A percentile compares a stretch with the other conserved stretches of the same genome.
phyloP scores from a whole-genome alignment of 768 basidiomycete genomes.

The Boletus bicolor region DNA sequence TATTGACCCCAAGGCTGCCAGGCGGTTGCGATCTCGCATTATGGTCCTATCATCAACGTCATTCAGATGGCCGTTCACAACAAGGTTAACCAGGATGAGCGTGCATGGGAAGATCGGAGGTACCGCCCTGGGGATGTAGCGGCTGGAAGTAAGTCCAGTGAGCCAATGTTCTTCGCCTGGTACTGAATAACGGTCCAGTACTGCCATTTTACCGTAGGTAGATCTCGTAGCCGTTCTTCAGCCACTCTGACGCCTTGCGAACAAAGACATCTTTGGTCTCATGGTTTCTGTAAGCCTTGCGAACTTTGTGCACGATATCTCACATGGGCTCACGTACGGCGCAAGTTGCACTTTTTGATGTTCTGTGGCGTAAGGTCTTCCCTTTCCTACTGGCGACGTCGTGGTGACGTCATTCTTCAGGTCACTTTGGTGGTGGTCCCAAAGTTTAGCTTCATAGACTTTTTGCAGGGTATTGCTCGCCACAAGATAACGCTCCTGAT shows the following conservation, averaged over 20 bases:
- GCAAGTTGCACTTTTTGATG: conserved; percentile 50
- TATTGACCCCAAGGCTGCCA: conserved; percentile 17
- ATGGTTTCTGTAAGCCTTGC: conserved; percentile 46
- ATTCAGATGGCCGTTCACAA: conserved; percentile 57
- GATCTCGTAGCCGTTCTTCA: conserved; percentile 2
- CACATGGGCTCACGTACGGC: conserved; percentile 4
- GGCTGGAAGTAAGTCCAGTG: conserved; percentile 47
- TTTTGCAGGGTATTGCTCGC: conserved; percentile 57
- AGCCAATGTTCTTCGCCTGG: not conserved
- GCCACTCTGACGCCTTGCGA: conserved; percentile 11
- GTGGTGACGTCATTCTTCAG: conserved; percentile 29
- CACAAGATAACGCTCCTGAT: conserved; percentile 56
- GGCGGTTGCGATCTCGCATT: conserved; percentile 70
- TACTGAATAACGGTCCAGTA: conserved; percentile 34
- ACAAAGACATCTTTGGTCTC: conserved; percentile 57
- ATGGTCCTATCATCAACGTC: conserved; percentile 59
- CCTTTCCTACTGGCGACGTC: not conserved
- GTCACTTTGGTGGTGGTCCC: conserved; percentile 57
- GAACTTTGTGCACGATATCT: not conserved
- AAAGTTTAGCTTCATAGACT: conserved; percentile 59
- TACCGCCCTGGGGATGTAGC: conserved; percentile 54
- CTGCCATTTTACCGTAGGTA: conserved; percentile 60
- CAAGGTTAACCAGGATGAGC: conserved; percentile 38
- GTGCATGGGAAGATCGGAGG: conserved; percentile 38
- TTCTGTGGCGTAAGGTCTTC: conserved; percentile 47